A percentile compares a stretch with the other conserved stretches of the same genome.
Conservation (phyloP, 306 rosid genomes). For the Vigna reflexopilosa region DNA sequence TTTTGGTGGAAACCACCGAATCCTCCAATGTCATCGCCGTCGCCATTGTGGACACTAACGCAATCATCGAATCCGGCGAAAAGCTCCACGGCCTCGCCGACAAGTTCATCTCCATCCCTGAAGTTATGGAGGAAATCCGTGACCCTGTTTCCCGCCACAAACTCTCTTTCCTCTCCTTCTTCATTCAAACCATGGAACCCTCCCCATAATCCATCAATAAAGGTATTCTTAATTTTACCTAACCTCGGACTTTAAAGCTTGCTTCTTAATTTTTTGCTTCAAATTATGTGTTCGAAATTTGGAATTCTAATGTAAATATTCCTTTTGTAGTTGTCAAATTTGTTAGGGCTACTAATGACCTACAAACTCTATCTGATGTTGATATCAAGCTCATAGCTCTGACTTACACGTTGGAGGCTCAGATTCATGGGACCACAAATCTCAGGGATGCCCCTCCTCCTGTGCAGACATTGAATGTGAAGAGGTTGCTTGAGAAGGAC, state of each 20-base stretch:
- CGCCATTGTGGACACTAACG: conserved; percentile 84
- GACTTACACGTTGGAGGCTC: conserved; percentile 78
- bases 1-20: conserved; percentile 63
- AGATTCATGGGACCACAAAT: conserved; percentile 76
- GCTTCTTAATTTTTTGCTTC: neutral
- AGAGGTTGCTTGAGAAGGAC: conserved; percentile 88
- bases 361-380: conserved; percentile 93
- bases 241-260: neutral
- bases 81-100: conserved; percentile 69
- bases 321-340: conserved; percentile 67
- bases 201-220: conserved; percentile 73
- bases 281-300: neutral
- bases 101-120: conserved; percentile 73
- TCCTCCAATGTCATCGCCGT: conserved; percentile 69
- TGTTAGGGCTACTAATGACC: conserved; percentile 89
- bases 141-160: conserved; percentile 93
- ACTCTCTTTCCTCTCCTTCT: conserved; percentile 74
- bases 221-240: conserved; percentile 50
- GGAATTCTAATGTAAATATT: neutral
- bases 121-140: conserved; percentile 83
- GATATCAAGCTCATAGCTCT: conserved; percentile 85
- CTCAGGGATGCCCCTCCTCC: conserved; percentile 84
- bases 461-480: conserved; percentile 68
- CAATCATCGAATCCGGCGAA: conserved; percentile 76
- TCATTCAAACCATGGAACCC: conserved; percentile 81